Base-by-base conservation (phyloP, 495 filamentous ascomycete species). In the Talaromyces adpressus region DNA sequence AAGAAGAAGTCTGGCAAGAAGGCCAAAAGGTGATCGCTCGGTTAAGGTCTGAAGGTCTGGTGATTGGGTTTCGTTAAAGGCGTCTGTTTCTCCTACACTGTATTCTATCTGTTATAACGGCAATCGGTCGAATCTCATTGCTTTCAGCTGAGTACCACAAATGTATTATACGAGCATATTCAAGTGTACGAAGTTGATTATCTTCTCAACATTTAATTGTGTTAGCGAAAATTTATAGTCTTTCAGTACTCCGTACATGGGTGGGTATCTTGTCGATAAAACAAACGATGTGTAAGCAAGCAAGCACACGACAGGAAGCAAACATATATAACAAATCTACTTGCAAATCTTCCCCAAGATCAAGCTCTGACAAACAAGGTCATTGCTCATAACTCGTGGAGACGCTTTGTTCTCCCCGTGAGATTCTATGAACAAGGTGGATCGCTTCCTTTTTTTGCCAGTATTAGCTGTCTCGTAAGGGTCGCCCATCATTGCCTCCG, bases 291-390 rank as follows among this genome's bases (percentile, higher is more conserved):
- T 47, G 18, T 30, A 30, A 45, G 22, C 1, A 16, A 61, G 20
- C n/a, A 20, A 61, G 18, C 4, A 61, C 45, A 11, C 22, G 22
- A 59, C 12, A 59, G 5, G 45, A 27, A 47, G 22, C 14, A 49
- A 61, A 47, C 36, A 14, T 51, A 20, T 14, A 45, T 45, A 41
- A 51, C 9, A 72, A 71, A 73, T 82, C 49, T 86, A 83, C 59
- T 91, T 89, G 66, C 90, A 81, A 65, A 97, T 68, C 62, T 84
- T 84, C 5, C 93, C 94, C 60, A 97, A 69, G 65, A 98, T 97
- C 64, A 98, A 75, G 72, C 92, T 97, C 78, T 98, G 95, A 62
- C 96, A 87, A 32, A 98, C 84, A 70, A 91, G 85, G 70, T 98
- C 93, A 75, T 96, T 91, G 34, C 87, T 88, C 52, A 96, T 82